These are phyloP conservation scores for Umbilicaria muhlenbergii DNA, from an alignment of 495 filamentous ascomycete species.

Conservation along the genomic window DNA sequence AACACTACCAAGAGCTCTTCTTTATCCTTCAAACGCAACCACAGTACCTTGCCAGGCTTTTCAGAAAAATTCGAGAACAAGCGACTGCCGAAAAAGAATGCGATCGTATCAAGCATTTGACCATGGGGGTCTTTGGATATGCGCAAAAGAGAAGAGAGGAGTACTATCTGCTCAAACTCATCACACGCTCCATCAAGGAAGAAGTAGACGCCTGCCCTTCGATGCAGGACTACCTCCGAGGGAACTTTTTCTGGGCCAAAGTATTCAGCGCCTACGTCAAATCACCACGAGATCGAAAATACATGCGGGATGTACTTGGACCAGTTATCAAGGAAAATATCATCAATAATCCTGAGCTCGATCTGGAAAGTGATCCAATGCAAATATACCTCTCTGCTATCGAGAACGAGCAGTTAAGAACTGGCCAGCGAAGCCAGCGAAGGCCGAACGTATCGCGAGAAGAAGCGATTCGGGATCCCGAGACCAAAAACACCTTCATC, in stretches of 20 bases:
- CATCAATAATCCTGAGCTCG: conserved; percentile 76
- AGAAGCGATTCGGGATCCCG: conserved; percentile 80
- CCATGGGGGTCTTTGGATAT: conserved; percentile 96
- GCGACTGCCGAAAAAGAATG: conserved; percentile 82
- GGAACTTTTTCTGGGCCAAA: conserved; percentile 85
- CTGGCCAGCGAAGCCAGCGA: conserved; percentile 65
- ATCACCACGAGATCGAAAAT: conserved; percentile 84
- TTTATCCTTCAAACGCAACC: conserved; percentile 96
- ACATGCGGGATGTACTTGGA: conserved; percentile 69
- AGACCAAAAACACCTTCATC: conserved; percentile 84
- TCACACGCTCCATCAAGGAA: conserved; percentile 68
- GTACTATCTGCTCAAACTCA: conserved; percentile 87
- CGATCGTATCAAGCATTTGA: conserved; percentile 78
- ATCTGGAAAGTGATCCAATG: conserved; percentile 93
- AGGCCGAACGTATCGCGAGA: conserved; percentile 73
- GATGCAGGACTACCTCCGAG: conserved; percentile 73
- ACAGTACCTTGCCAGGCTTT: conserved; percentile 80
- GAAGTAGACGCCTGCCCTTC: conserved; percentile 62
- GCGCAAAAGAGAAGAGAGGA: conserved; percentile 94
- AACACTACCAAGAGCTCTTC: conserved; percentile 95
- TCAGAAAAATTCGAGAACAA: conserved; percentile 67
- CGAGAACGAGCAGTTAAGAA: conserved; percentile 92
- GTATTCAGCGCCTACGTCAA: conserved; percentile 77
- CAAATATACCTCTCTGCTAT: conserved; percentile 91
- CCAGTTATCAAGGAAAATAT: conserved; percentile 74